Conservation (phyloP, 345 rosid genomes). For the Salix udensis region DNA sequence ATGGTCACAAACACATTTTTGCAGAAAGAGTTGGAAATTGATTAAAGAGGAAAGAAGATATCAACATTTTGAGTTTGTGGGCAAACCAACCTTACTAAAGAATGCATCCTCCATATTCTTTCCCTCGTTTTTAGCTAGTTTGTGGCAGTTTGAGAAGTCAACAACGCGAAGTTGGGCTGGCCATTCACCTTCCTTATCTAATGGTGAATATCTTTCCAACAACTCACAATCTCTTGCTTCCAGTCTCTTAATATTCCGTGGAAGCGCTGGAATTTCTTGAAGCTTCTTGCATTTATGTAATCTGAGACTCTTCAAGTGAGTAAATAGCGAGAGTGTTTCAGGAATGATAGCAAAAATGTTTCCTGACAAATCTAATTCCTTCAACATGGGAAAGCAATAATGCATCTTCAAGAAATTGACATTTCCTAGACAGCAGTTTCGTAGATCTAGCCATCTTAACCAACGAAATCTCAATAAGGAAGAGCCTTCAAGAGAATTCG, state of each 20-base stretch:
- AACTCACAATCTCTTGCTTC: conserved; percentile 16
- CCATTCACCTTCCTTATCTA: background rate
- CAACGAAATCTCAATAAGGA: background rate
- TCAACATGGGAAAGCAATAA: conserved; percentile 9
- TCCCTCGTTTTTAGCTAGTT: conserved; percentile 2
- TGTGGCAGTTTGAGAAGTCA: conserved; percentile 22
- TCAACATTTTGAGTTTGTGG: background rate
- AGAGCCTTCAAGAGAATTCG: background rate
- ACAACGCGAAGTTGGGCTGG: conserved; percentile 9
- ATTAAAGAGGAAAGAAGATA: background rate
- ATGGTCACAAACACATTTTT: background rate
- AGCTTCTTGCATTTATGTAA: conserved; percentile 16
- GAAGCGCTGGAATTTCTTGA: conserved; percentile 17
- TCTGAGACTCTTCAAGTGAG: conserved; percentile 6
- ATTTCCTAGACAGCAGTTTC: conserved; percentile 5
- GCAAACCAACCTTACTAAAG: conserved; percentile 2
- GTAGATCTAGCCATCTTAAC: conserved; percentile 7
- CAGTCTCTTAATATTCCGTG: conserved; percentile 10
- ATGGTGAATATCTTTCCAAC: conserved; percentile 12
- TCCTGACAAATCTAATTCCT: conserved; percentile 10
- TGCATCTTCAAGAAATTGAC: conserved; percentile 9
- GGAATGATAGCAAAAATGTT: conserved; percentile 19
- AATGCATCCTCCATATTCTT: conserved; percentile 2
- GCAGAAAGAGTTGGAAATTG: background rate
- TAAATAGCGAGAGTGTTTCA: background rate